Percentiles rank a stretch among this genome's conserved stretches.
Evolutionary conservation across 2,329 filamentous ascomycete species (phyloP).

Genomic region (Rutstroemia sp.): DNA sequence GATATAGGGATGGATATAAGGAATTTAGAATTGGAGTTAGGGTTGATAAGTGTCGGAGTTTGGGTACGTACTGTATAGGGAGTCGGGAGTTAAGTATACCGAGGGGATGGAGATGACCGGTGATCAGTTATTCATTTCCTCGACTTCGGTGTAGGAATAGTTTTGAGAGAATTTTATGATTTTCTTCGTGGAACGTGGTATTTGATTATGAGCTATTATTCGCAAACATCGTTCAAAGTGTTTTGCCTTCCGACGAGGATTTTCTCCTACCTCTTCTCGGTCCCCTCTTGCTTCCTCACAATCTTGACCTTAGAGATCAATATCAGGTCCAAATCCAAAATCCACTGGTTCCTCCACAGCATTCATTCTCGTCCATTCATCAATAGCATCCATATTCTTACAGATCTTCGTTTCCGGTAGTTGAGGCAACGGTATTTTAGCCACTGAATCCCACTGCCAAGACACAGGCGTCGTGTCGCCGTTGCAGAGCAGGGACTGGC

Average conservation of each 20-base stretch:
- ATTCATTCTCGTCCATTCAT: neutral
- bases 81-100: neutral
- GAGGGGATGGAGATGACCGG: too few relatives aligned
- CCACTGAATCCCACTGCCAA: neutral
- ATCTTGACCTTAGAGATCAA: neutral
- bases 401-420: neutral
- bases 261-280: too few relatives aligned
- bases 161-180: too few relatives aligned
- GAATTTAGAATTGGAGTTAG: neutral
- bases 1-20: neutral
- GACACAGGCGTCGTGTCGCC: constrained; percentile 3
- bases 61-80: neutral
- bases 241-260: too few relatives aligned
- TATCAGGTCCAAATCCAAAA: neutral
- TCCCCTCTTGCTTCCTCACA: too few relatives aligned
- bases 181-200: too few relatives aligned
- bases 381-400: neutral
- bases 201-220: too few relatives aligned
- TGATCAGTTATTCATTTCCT: too few relatives aligned
- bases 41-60: neutral
- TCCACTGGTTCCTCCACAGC: neutral
- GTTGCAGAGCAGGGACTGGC: constrained; percentile 1
- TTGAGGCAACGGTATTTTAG: neutral
- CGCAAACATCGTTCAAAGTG: too few relatives aligned
- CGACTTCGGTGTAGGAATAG: too few relatives aligned